A percentile compares a stretch with the other conserved stretches of the same genome.
These are phyloP conservation scores for Purshia tridentata DNA, from an alignment of 306 rosid species.

Conservation along the genomic window DNA sequence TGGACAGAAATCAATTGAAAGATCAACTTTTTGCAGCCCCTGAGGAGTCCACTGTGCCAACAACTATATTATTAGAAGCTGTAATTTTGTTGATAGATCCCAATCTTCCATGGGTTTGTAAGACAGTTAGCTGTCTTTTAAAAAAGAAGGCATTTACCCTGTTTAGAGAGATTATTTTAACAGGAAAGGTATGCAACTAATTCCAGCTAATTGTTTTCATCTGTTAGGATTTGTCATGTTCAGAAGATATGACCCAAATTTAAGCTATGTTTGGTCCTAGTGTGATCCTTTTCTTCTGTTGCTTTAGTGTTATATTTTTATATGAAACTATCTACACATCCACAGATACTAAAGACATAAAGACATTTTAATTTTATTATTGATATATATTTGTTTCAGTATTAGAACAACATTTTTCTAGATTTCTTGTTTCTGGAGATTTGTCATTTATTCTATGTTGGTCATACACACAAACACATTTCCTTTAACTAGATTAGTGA, in stretches of 20 bases:
- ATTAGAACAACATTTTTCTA: neutral
- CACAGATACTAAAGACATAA: too few relatives aligned
- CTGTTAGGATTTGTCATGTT: too few relatives aligned
- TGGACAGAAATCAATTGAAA: constrained; percentile 63
- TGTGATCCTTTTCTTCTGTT: too few relatives aligned
- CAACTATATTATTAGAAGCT: constrained; percentile 65
- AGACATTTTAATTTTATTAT: neutral
- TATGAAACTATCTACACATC: too few relatives aligned
- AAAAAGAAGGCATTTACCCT: constrained; percentile 62
- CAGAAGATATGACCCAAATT: too few relatives aligned
- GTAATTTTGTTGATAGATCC: constrained; percentile 62
- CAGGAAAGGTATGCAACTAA: constrained; percentile 61
- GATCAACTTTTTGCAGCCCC: constrained; percentile 62
- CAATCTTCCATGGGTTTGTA: constrained; percentile 87
- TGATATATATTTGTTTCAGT: neutral
- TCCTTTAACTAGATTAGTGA: constrained; percentile 25
- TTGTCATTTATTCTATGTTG: constrained; percentile 18
- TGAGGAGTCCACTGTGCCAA: constrained; percentile 44
- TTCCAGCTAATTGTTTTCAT: neutral
- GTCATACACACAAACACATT: constrained; percentile 11
- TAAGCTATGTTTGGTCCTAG: too few relatives aligned
- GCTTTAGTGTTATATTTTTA: too few relatives aligned
- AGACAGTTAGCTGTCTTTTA: constrained; percentile 60
- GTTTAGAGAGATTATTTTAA: constrained; percentile 69
- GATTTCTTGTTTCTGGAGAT: neutral